phyloP scores from a whole-genome alignment of 179 eudicot species.

The Actinidia chinensis region DNA sequence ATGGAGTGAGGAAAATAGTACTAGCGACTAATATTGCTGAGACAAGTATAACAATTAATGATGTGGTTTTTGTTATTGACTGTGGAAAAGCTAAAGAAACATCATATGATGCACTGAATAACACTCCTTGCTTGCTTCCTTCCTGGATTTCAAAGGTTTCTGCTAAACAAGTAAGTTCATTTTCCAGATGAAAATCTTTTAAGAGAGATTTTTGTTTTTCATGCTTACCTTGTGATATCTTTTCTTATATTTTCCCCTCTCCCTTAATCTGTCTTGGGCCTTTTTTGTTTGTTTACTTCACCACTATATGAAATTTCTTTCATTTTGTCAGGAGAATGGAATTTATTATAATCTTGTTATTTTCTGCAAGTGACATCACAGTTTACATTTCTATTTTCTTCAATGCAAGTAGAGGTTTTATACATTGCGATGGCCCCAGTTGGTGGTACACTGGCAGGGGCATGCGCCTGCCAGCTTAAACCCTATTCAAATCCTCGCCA shows the following conservation, averaged over 20 bases:
- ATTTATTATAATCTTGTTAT: conserved; percentile 6
- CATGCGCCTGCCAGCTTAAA: not conserved
- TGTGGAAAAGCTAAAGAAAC: conserved; percentile 96
- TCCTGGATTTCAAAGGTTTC: conserved; percentile 89
- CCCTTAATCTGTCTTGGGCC: not conserved
- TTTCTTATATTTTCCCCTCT: not conserved
- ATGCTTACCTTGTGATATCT: not conserved
- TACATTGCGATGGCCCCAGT: not conserved
- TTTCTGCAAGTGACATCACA: not conserved
- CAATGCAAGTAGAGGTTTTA: not conserved
- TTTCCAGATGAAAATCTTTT: not conserved
- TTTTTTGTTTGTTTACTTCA: not conserved
- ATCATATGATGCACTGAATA: conserved; percentile 84
- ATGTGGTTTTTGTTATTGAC: conserved; percentile 80
- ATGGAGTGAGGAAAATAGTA: conserved; percentile 77
- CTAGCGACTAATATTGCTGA: conserved; percentile 92
- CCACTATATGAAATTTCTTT: not conserved
- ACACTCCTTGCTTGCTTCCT: conserved; percentile 87
- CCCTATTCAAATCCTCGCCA: not conserved
- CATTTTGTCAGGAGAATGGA: not conserved
- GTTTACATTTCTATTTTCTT: not conserved
- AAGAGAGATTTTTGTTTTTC: not conserved
- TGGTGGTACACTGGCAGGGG: not conserved
- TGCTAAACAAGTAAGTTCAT: conserved; percentile 64
- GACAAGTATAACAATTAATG: conserved; percentile 88